Percentiles rank a stretch among this genome's conserved stretches.
These are phyloP conservation scores for Fusarium keratoplasticum DNA, from an alignment of 2,329 filamentous ascomycete genomes.

Conservation along the genomic window DNA sequence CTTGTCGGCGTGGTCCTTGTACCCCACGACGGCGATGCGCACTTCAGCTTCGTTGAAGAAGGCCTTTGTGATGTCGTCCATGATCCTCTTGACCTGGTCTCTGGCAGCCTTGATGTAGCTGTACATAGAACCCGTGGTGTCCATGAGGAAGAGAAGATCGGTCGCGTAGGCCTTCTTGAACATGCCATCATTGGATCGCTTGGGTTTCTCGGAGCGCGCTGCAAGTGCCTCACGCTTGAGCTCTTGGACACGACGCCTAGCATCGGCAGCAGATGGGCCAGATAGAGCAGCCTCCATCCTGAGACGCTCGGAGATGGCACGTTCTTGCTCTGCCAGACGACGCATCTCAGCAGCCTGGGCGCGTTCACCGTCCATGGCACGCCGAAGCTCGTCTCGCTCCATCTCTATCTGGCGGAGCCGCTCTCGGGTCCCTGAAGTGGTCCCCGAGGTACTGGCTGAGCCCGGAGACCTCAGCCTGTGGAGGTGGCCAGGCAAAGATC, in stretches of 20 bases:
- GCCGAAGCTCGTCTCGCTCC: constrained; percentile 17
- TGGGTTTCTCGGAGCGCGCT: constrained; percentile 6
- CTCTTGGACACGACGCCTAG: constrained; percentile 15
- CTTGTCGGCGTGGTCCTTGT: constrained; percentile 49
- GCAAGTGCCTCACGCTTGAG: constrained; percentile 22
- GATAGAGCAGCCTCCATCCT: constrained; percentile 7
- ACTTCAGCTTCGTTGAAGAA: constrained; percentile 51
- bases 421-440: constrained; percentile 14
- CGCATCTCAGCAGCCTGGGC: neutral
- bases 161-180: constrained; percentile 50
- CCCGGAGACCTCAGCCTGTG: neutral
- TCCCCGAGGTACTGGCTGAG: constrained; percentile 8
- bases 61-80: constrained; percentile 45
- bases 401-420: constrained; percentile 21
- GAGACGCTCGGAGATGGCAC: constrained; percentile 12
- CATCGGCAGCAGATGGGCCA: constrained; percentile 15
- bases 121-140: constrained; percentile 51
- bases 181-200: constrained; percentile 38
- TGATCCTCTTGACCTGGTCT: constrained; percentile 49
- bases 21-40: constrained; percentile 50
- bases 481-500: neutral
- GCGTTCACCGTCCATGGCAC: constrained; percentile 15
- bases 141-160: constrained; percentile 53
- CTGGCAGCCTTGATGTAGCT: constrained; percentile 49
- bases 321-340: neutral